Evolutionary conservation across 345 rosid genomes (phyloP), one percentile per base, ranked within the genome.

Genomic region (Murraya koenigii): DNA sequence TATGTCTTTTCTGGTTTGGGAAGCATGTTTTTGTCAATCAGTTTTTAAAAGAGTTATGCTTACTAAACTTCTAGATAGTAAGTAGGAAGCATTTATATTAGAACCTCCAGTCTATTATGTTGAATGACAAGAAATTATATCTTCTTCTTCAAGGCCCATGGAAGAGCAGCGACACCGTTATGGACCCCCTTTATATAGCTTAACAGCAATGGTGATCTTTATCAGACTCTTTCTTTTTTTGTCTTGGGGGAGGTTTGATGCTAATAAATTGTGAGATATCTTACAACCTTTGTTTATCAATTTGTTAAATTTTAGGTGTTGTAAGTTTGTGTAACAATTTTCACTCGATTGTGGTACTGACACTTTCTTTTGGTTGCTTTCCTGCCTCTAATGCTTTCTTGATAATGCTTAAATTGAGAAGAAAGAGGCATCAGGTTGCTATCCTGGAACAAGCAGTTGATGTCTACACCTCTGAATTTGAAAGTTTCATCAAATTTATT

Each of bases 141-240:
- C 15, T 74, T 85, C 58, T 69, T 55, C 62, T 80, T 54, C 79
- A 66, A 95, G 99, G 87, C 99, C 99, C 73, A 95, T 95, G 99
- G 99, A 95, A 91, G 99, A 91, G 90, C 99, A 95, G 71, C 86
- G 99, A 23, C 91, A 92, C 66, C 96, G 98, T 61, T 95, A 95
- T 89, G 99, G 99, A 80, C 95, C 98, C 15, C 88, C 97, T 80
- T 82, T 95, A 79, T 93, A 95, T 81, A 87, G 85, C 81, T 97
- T 95, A 61, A 95, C 99, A 17, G 80, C 84, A 54, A 86, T 91
- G 93, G 93, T 77, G 76, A 85, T 82, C 77, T 79, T 72, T 25
- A 87, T 95, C 80, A 90, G 90, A 39, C 87, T 95, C 74, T 89
- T 85, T 74, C 80, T 95, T 72, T 84, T 89, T 78, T 82, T 95